Evolutionary conservation across 192 early-diverging fungal genomes (phyloP).

Genomic region (Coemansia sp.): DNA sequence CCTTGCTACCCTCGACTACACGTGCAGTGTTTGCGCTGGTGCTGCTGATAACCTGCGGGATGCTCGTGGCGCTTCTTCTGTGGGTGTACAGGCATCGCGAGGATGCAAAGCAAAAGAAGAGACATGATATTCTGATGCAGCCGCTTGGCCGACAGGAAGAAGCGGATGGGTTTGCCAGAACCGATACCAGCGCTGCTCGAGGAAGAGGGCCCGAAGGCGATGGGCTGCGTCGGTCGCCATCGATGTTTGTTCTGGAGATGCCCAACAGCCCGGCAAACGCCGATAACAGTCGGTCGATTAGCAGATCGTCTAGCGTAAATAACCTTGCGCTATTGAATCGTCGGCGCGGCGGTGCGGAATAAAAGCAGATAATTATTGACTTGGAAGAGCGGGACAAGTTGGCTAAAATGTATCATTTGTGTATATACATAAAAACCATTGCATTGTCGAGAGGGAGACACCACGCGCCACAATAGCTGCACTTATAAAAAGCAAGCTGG

Average conservation of each 20-base stretch:
- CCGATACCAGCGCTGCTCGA: no score
- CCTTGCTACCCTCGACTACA: not conserved
- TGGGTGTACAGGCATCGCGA: not conserved
- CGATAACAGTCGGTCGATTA: slow-evolving; percentile 13
- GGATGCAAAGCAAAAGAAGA: no score
- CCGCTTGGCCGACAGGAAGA: no score
- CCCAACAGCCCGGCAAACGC: slow-evolving; percentile 10
- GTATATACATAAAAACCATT: no score
- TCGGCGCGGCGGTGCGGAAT: slow-evolving; percentile 12
- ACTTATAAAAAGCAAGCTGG: no score
- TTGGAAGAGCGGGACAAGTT: no score
- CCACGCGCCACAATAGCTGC: no score
- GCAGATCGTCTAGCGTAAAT: slow-evolving; percentile 32
- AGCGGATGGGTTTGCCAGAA: no score
- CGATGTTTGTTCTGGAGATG: slow-evolving; percentile 29
- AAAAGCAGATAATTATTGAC: not conserved
- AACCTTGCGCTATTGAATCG: slow-evolving; percentile 22
- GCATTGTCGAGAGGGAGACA: no score
- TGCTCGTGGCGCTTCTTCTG: not conserved
- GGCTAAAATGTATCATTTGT: no score
- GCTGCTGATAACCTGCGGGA: not conserved
- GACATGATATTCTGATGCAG: no score
- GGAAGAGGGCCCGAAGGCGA: not conserved
- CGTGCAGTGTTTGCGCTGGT: slow-evolving; percentile 8
- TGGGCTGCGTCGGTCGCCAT: slow-evolving; percentile 15